Conservation (phyloP, 176 grass and related monocot genomes). For the Calamus simplicifolius region DNA sequence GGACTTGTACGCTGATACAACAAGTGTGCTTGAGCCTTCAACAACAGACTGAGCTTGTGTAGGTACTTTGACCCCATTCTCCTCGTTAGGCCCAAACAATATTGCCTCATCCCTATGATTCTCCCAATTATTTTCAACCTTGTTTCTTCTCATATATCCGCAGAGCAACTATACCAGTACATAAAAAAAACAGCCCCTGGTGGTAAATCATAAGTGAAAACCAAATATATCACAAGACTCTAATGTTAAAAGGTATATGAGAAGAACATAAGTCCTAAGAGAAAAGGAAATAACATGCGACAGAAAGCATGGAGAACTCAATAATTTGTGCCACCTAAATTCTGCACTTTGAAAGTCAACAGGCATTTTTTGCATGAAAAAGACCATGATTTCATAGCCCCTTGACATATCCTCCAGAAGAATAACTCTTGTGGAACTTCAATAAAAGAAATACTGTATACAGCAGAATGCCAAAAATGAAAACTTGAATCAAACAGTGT, state of each 20-base stretch:
- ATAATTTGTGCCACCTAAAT: too few relatives aligned
- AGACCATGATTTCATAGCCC: too few relatives aligned
- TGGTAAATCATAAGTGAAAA: conserved; percentile 97
- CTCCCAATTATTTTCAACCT: conserved; percentile 23
- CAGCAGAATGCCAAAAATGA: too few relatives aligned
- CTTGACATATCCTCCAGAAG: too few relatives aligned
- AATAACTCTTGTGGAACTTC: too few relatives aligned
- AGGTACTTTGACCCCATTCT: conserved; percentile 58
- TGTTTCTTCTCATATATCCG: conserved; percentile 49
- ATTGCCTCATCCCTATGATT: conserved; percentile 26
- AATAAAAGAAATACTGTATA: too few relatives aligned
- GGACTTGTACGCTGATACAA: conserved; percentile 69
- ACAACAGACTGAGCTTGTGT: conserved; percentile 58
- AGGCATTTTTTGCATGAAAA: too few relatives aligned
- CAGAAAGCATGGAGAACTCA: too few relatives aligned
- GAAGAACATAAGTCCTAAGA: too few relatives aligned
- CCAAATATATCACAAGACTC: conserved; percentile 39
- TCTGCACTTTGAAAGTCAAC: too few relatives aligned
- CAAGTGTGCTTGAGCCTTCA: conserved; percentile 45
- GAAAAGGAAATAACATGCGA: too few relatives aligned
- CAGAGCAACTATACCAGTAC: conserved; percentile 69
- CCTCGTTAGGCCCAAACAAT: conserved; percentile 41
- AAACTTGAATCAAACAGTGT: too few relatives aligned
- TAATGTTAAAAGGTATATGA: background rate
- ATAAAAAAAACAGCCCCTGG: conserved; percentile 88